These are phyloP conservation scores for Yamadazyma scolyti DNA, from an alignment of 805 yeast genomes.

Conservation along the genomic window DNA sequence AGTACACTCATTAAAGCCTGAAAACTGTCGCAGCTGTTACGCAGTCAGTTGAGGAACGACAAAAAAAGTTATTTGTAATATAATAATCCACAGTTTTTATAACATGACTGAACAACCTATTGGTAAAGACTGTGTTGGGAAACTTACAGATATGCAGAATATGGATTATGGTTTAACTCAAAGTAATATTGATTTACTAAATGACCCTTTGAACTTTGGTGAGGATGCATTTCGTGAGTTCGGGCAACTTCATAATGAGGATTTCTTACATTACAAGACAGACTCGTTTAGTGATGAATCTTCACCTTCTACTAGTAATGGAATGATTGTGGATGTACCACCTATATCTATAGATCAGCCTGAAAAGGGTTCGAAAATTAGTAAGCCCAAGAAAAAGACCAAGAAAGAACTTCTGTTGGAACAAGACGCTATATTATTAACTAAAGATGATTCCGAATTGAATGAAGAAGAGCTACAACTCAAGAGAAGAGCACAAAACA, in stretches of 20 bases:
- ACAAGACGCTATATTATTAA: conserved; percentile 32
- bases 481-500: conserved; percentile 71
- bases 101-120: too few species aligned
- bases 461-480: conserved; percentile 42
- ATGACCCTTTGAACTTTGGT: conserved; percentile 1
- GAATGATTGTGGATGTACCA: conserved; percentile 2
- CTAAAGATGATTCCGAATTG: conserved; percentile 35
- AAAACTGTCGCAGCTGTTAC: too few species aligned
- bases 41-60: too few species aligned
- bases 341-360: background rate
- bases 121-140: too few species aligned
- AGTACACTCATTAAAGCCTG: conserved; percentile 36
- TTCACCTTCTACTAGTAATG: conserved; percentile 11
- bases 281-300: conserved; percentile 10
- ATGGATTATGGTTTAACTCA: conserved; percentile 2
- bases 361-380: background rate
- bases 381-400: conserved; percentile 9
- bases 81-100: too few species aligned
- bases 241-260: background rate
- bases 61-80: too few species aligned
- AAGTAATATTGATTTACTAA: conserved; percentile 1
- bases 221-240: background rate
- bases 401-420: conserved; percentile 30
- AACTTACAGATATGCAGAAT: too few species aligned
- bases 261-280: background rate